phyloP scores from a whole-genome alignment of 108 stramenopile genomes.

The Nitzschia palea region DNA sequence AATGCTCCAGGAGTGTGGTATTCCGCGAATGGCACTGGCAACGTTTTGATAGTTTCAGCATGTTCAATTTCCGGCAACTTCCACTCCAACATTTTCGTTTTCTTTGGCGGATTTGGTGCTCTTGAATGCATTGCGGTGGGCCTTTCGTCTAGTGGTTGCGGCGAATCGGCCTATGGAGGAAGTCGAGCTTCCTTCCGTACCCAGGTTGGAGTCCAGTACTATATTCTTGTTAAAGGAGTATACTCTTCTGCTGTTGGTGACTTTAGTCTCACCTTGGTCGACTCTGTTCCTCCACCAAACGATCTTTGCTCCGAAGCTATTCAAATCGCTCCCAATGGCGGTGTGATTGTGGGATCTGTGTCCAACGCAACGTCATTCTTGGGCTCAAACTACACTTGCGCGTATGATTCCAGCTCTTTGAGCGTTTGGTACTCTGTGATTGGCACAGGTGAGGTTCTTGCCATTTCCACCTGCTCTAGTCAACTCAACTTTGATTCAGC shows the following conservation, averaged over 20 bases:
- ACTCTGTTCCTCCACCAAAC: constrained; percentile 1
- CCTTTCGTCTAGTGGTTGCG: too few relatives aligned
- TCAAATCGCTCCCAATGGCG: not conserved
- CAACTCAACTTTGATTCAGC: constrained; percentile 16
- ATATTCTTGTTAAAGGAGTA: constrained; percentile 19
- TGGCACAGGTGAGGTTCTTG: not conserved
- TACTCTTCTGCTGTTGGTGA: constrained; percentile 5
- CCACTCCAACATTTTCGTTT: constrained; percentile 22
- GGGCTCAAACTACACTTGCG: not conserved
- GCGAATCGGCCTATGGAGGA: constrained; percentile 2
- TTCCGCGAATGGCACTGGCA: constrained; percentile 22
- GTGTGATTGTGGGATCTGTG: not conserved
- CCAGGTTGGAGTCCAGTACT: constrained; percentile 16
- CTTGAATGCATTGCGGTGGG: constrained; percentile 21
- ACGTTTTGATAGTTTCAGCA: constrained; percentile 13
- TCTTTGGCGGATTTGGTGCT: constrained; percentile 16
- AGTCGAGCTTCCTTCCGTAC: constrained; percentile 9
- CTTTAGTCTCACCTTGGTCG: constrained; percentile 12
- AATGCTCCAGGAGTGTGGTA: constrained; percentile 25
- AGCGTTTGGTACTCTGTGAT: not conserved
- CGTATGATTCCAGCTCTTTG: not conserved
- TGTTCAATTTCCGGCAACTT: constrained; percentile 12
- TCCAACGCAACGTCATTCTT: constrained; percentile 3
- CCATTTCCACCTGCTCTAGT: constrained; percentile 8
- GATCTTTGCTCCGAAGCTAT: constrained; percentile 14